These are phyloP conservation scores for Fusarium haematococcum DNA, from an alignment of 2,329 filamentous ascomycete genomes.

Conservation along the genomic window DNA sequence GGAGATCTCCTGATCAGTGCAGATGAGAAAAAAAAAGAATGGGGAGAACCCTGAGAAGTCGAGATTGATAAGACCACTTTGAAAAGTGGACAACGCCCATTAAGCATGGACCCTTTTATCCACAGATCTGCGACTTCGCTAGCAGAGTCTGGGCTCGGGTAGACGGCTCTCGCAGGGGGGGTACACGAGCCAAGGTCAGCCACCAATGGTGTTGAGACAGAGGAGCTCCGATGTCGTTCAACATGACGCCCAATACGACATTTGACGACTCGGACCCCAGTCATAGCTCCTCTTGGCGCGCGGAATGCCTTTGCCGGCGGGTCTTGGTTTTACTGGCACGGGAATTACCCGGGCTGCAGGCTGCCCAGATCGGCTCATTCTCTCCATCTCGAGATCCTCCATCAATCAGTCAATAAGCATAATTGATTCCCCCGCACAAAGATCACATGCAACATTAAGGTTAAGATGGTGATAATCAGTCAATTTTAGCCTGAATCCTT, in stretches of 20 bases:
- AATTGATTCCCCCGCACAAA: background rate
- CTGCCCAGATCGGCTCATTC: background rate
- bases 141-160: background rate
- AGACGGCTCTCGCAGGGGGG: background rate
- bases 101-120: constrained; percentile 5
- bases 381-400: background rate
- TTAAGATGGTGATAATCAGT: background rate
- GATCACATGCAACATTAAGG: background rate
- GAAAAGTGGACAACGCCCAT: background rate
- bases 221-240: background rate
- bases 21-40: background rate
- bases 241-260: background rate
- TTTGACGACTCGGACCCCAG: background rate
- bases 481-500: constrained; percentile 3
- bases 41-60: background rate
- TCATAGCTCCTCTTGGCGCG: background rate
- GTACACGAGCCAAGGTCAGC: background rate
- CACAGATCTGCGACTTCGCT: background rate
- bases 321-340: background rate
- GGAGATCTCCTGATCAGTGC: background rate
- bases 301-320: background rate
- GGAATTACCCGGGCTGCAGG: background rate
- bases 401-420: constrained; percentile 1
- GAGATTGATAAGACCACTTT: background rate
- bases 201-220: background rate